Percentiles rank a stretch among this genome's conserved stretches.
Conservation (phyloP, 768 basidiomycete genomes). For the Cyclocybe aegerita region DNA sequence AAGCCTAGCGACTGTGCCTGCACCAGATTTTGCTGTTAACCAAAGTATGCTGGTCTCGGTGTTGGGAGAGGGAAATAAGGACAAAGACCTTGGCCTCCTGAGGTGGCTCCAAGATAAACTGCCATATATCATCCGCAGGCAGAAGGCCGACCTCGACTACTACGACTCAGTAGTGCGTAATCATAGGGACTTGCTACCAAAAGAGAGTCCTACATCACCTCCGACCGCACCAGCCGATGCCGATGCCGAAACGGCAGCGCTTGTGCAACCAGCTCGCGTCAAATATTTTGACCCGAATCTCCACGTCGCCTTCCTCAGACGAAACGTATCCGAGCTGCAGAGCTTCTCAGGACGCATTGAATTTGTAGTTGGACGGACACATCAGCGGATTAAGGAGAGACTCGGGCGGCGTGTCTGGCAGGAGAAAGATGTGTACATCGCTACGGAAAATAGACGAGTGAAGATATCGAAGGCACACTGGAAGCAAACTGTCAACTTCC, state of each 20-base stretch:
- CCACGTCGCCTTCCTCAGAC: slow-evolving; percentile 56
- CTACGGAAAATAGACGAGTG: slow-evolving; percentile 23
- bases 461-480: slow-evolving; percentile 45
- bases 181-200: neutral
- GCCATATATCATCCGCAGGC: slow-evolving; percentile 43
- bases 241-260: slow-evolving; percentile 27
- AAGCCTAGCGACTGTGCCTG: slow-evolving; percentile 31
- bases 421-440: slow-evolving; percentile 54
- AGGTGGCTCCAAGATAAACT: slow-evolving; percentile 56
- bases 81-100: slow-evolving; percentile 59
- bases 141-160: slow-evolving; percentile 43
- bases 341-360: slow-evolving; percentile 40
- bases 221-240: slow-evolving; percentile 23
- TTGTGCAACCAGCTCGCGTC: slow-evolving; percentile 17
- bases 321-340: slow-evolving; percentile 52
- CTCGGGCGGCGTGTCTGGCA: slow-evolving; percentile 78
- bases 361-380: slow-evolving; percentile 47
- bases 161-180: neutral
- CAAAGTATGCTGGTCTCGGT: slow-evolving; percentile 56
- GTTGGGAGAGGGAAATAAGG: slow-evolving; percentile 55
- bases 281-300: slow-evolving; percentile 51
- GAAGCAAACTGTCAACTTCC: slow-evolving; percentile 51
- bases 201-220: neutral
- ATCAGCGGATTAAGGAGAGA: slow-evolving; percentile 68
- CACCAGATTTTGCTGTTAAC: slow-evolving; percentile 58